Percentiles rank a stretch among this genome's conserved stretches.
These are phyloP conservation scores for Aspergillus sp. DNA, from an alignment of 2,329 filamentous ascomycete genomes.

Conservation along the genomic window DNA sequence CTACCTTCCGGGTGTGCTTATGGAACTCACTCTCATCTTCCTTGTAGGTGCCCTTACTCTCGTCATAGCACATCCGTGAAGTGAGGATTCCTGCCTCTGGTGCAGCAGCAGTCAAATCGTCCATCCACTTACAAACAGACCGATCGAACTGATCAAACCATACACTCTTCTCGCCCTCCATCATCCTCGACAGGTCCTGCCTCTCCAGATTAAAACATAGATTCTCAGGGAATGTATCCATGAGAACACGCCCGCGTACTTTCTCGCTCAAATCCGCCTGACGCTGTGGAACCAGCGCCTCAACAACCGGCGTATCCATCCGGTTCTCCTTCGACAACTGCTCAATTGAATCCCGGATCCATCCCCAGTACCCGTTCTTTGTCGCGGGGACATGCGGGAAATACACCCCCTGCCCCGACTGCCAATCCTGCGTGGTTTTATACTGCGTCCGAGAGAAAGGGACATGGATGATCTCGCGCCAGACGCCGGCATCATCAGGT, in stretches of 20 bases:
- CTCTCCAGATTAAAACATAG: slow-evolving; percentile 20
- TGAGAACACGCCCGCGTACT: slow-evolving; percentile 1
- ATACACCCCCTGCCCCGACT: too few relatives aligned
- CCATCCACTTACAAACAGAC: slow-evolving; percentile 11
- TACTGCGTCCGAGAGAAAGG: slow-evolving; percentile 10
- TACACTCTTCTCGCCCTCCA: not conserved
- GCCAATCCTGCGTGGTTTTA: slow-evolving; percentile 1
- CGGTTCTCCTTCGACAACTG: not conserved
- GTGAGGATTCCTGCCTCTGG: slow-evolving; percentile 9
- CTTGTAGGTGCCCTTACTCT: not conserved
- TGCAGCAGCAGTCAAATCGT: slow-evolving; percentile 3
- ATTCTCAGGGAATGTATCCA: slow-evolving; percentile 15
- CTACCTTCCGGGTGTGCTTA: slow-evolving; percentile 14
- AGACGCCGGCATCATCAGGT: slow-evolving; percentile 14
- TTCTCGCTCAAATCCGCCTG: not conserved
- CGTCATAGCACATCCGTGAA: slow-evolving; percentile 14
- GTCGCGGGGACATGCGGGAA: not conserved
- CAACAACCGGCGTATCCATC: not conserved
- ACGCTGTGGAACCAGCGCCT: not conserved
- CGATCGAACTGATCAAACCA: slow-evolving; percentile 18
- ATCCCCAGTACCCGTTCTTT: slow-evolving; percentile 22
- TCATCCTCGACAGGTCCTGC: slow-evolving; percentile 15
- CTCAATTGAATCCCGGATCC: slow-evolving; percentile 14
- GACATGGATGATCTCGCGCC: slow-evolving; percentile 17
- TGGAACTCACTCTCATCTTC: not conserved